Evolutionary conservation across 768 basidiomycete species (phyloP), one percentile per base, ranked within the genome.

Genomic region (Tylopilus plumbeoviolaceoides): DNA sequence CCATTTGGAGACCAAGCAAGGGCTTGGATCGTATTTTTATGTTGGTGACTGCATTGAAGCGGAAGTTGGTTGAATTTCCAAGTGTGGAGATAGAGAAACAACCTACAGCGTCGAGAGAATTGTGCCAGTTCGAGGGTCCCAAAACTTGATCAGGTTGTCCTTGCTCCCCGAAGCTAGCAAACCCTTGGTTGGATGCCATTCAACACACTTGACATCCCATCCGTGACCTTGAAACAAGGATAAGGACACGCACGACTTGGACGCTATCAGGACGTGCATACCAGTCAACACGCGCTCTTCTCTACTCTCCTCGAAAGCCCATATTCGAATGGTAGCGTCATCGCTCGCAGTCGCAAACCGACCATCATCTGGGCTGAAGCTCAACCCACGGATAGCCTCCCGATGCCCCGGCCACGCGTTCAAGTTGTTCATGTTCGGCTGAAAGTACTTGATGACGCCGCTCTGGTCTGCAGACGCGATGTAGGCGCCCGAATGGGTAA

Each of bases 101-200:
- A 72, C 87, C 55, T 67, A 95, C 94, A 98, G 72, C 0, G 95
- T 97, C 6, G 92, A 91, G 7, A 99, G 78, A 10, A 86, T 84
- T 0, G 90, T 94, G 33, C 89, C 91, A 10, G 91, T 92, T 35
- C 97, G 79, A 20, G 97, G 97, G 68, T 99, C 97, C 97, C 97
- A 99, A 72, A 99, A 99, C 64, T 98, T 98, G 71, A 98, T 92
- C 61, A 92, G 82, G 69, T 98, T 97, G 71, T 99, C 97, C 71
- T 98, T 98, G 61, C 91, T 92, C 23, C 97, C 97, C 4, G 91
- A 94, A 6, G 90, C 93, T 20, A 99, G 79, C 9, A 99, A 76
- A 10, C 95, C 95, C 71, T 98, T 98, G 0, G 89, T 91, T 5
- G 94, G 93, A 72, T 99, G 97, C 97, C 97, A 99, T 73, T 98